These are phyloP conservation scores for Calonectria pauciramosa DNA, from an alignment of 2,329 filamentous ascomycete species.

Conservation along the genomic window DNA sequence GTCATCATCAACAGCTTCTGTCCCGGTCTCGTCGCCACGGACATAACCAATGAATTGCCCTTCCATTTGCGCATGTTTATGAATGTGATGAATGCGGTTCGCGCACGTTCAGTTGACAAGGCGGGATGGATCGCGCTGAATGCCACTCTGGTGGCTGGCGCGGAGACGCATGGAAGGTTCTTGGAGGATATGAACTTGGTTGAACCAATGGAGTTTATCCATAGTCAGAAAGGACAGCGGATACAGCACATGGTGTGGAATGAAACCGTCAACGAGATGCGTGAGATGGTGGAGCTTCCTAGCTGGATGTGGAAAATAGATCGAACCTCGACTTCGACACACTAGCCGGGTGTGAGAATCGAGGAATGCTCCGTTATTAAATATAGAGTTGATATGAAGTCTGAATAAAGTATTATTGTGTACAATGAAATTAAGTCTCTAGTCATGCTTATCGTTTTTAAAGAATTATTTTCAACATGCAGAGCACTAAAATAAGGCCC, in stretches of 20 bases:
- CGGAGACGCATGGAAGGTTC: conserved; percentile 33
- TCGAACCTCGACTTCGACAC: too few species aligned
- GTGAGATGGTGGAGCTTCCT: neutral
- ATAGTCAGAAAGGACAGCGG: neutral
- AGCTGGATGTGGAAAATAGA: neutral
- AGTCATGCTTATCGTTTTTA: neutral
- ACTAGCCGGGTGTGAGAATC: neutral
- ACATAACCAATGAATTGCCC: conserved; percentile 29
- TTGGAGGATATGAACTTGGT: conserved; percentile 25
- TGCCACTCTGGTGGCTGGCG: conserved; percentile 28
- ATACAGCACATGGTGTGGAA: conserved; percentile 17
- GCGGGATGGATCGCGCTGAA: conserved; percentile 36
- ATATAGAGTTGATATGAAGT: neutral
- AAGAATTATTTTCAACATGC: too few species aligned
- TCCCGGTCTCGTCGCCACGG: conserved; percentile 29
- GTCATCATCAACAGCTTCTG: conserved; percentile 36
- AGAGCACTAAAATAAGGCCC: too few species aligned
- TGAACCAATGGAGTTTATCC: neutral
- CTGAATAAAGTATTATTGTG: neutral
- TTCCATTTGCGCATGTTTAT: conserved; percentile 28
- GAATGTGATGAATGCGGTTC: neutral
- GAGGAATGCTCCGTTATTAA: neutral
- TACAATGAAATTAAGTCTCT: neutral
- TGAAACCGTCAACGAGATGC: conserved; percentile 19
- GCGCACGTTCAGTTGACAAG: conserved; percentile 24